phyloP scores from a whole-genome alignment of 768 basidiomycete genomes.

The Vararia minispora region DNA sequence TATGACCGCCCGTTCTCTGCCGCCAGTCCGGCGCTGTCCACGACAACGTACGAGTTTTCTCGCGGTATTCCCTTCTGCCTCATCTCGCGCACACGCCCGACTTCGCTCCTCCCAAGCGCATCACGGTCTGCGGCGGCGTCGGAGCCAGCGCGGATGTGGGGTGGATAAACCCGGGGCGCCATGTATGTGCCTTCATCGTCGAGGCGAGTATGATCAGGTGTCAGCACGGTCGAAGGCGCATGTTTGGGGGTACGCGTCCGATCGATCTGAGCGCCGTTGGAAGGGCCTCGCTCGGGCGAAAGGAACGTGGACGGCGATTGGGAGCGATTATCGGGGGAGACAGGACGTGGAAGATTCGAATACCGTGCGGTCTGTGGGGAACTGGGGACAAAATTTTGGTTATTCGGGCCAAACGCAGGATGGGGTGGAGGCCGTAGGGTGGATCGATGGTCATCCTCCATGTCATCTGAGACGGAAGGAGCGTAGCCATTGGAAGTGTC shows the following conservation, averaged over 20 bases:
- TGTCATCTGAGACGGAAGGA: conserved; percentile 44
- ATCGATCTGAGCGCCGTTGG: conserved; percentile 9
- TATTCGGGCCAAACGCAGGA: conserved; percentile 23
- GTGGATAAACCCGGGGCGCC: conserved; percentile 5
- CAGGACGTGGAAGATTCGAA: not conserved
- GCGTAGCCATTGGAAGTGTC: conserved; percentile 57
- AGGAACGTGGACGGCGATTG: conserved; percentile 12
- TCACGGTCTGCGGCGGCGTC: conserved; percentile 44
- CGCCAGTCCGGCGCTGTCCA: too few species aligned
- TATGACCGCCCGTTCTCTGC: too few species aligned
- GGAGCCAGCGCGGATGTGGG: conserved; percentile 36
- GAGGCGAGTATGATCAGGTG: conserved; percentile 15
- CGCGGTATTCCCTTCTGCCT: too few species aligned
- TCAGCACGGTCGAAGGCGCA: conserved; percentile 12
- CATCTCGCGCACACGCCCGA: too few species aligned
- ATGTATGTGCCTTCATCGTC: conserved; percentile 8
- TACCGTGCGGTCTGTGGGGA: conserved; percentile 9
- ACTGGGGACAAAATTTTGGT: conserved; percentile 17
- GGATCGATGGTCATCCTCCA: conserved; percentile 37
- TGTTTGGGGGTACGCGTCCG: conserved; percentile 7
- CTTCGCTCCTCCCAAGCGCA: too few species aligned
- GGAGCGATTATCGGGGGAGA: not conserved
- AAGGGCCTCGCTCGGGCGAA: conserved; percentile 11
- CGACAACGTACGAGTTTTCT: too few species aligned
- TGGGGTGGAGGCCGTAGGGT: conserved; percentile 31